Conservation (phyloP, 2,329 filamentous ascomycete species). For the Pseudopyrenochaeta lycopersici region DNA sequence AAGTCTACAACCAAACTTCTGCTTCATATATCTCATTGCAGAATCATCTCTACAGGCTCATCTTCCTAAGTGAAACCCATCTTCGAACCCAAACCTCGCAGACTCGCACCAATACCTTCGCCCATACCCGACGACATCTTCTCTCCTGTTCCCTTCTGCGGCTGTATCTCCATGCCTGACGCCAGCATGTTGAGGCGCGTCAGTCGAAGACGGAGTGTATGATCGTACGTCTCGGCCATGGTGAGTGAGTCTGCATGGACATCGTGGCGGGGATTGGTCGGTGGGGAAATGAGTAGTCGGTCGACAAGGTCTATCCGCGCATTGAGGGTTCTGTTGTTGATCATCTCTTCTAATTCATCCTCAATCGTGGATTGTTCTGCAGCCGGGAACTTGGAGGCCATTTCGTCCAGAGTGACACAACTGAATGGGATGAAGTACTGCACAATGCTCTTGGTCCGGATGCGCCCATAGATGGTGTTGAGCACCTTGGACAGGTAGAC, state of each 20-base stretch:
- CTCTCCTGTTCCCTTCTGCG: conserved; percentile 30
- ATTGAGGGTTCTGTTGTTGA: conserved; percentile 73
- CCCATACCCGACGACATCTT: conserved; percentile 21
- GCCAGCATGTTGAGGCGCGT: conserved; percentile 78
- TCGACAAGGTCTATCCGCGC: conserved; percentile 88
- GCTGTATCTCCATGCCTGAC: conserved; percentile 74
- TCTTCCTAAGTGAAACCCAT: conserved; percentile 37
- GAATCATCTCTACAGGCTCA: neutral
- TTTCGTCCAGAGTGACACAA: conserved; percentile 79
- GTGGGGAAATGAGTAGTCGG: conserved; percentile 76
- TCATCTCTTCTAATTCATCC: conserved; percentile 80
- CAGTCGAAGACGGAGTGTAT: conserved; percentile 78
- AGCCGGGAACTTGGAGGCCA: conserved; percentile 78
- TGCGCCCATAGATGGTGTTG: conserved; percentile 71
- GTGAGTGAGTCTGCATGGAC: conserved; percentile 76
- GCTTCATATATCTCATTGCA: neutral
- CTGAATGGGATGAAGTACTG: conserved; percentile 94
- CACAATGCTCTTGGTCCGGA: conserved; percentile 90
- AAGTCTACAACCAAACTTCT: neutral
- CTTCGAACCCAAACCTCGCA: conserved; percentile 40
- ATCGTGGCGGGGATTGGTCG: conserved; percentile 70
- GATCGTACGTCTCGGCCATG: conserved; percentile 75
- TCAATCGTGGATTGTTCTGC: conserved; percentile 64
- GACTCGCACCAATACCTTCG: conserved; percentile 33
- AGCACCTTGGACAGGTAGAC: conserved; percentile 83